A percentile compares a stretch with the other conserved stretches of the same genome.
phyloP scores from a whole-genome alignment of 1,284 basidiomycete genomes.

The Psilocybe mexicana region DNA sequence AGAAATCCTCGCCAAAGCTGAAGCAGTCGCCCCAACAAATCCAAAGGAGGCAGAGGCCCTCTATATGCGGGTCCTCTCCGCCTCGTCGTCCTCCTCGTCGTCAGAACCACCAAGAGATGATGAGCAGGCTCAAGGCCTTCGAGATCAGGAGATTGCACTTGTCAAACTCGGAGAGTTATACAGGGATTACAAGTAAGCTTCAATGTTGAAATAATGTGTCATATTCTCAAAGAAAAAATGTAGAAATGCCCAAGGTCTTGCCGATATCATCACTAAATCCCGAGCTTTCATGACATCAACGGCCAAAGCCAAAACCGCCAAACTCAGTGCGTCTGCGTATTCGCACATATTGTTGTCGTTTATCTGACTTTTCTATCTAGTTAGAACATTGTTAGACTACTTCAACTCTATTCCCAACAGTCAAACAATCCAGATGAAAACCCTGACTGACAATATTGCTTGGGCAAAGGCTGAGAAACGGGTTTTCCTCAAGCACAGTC shows the following conservation, averaged over 20 bases:
- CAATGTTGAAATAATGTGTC: not conserved
- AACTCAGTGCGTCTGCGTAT: conserved; percentile 72
- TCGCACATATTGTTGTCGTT: not conserved
- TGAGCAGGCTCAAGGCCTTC: conserved; percentile 59
- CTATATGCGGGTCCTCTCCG: conserved; percentile 66
- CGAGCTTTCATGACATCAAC: conserved; percentile 92
- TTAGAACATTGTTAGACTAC: conserved; percentile 90
- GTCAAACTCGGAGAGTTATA: conserved; percentile 88
- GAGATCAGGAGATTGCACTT: conserved; percentile 87
- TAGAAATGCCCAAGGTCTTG: conserved; percentile 85
- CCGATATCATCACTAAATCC: conserved; percentile 85
- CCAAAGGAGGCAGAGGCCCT: conserved; percentile 61
- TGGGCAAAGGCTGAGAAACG: conserved; percentile 94
- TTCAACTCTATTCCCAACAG: conserved; percentile 81
- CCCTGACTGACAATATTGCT: conserved; percentile 87
- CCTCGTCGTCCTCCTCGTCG: conserved; percentile 27
- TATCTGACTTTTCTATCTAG: conserved; percentile 38
- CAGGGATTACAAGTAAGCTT: conserved; percentile 77
- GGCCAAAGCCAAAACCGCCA: conserved; percentile 98
- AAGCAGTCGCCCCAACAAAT: conserved; percentile 38
- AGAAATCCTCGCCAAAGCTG: conserved; percentile 55
- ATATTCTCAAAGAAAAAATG: not conserved
- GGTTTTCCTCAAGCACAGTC: conserved; percentile 93
- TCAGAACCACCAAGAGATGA: conserved; percentile 5
- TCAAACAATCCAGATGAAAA: conserved; percentile 80